Conservation (phyloP, 768 basidiomycete species). For the Mycena rebaudengoi region DNA sequence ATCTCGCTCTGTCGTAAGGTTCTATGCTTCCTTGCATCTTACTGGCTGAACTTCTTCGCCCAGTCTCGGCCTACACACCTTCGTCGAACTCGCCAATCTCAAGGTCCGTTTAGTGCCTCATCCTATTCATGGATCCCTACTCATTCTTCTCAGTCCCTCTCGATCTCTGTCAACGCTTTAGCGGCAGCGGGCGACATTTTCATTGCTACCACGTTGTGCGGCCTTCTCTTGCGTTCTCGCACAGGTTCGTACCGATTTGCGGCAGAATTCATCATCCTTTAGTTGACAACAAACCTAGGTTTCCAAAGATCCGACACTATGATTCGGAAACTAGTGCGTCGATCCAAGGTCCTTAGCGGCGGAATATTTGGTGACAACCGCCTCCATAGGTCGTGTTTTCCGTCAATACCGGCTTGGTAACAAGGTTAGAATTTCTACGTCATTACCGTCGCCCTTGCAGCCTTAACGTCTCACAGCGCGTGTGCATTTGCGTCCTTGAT, state of each 20-base stretch:
- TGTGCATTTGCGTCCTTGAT: conserved; percentile 65
- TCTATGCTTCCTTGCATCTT: not conserved
- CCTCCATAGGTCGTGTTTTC: conserved; percentile 51
- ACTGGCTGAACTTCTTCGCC: not conserved
- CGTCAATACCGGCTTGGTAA: conserved; percentile 52
- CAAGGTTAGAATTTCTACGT: conserved; percentile 38
- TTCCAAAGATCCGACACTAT: conserved; percentile 57
- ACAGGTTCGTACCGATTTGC: conserved; percentile 56
- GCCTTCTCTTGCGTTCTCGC: conserved; percentile 51
- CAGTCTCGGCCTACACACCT: conserved; percentile 45
- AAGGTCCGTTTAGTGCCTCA: conserved; percentile 36
- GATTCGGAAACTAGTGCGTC: conserved; percentile 52
- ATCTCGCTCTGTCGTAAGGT: conserved; percentile 44
- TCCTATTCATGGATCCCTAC: not conserved
- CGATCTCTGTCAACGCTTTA: conserved; percentile 53
- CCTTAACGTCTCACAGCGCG: conserved; percentile 41
- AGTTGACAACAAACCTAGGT: not conserved
- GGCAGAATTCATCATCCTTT: not conserved
- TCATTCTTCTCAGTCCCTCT: conserved; percentile 39
- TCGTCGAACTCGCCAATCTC: conserved; percentile 42
- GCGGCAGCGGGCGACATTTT: conserved; percentile 56
- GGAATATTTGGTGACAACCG: not conserved
- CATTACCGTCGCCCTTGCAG: not conserved
- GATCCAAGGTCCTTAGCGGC: not conserved
- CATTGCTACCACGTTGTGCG: conserved; percentile 53